Base-by-base conservation (phyloP, 2,329 filamentous ascomycete species). In the Scopulariopsis brevicaulis region DNA sequence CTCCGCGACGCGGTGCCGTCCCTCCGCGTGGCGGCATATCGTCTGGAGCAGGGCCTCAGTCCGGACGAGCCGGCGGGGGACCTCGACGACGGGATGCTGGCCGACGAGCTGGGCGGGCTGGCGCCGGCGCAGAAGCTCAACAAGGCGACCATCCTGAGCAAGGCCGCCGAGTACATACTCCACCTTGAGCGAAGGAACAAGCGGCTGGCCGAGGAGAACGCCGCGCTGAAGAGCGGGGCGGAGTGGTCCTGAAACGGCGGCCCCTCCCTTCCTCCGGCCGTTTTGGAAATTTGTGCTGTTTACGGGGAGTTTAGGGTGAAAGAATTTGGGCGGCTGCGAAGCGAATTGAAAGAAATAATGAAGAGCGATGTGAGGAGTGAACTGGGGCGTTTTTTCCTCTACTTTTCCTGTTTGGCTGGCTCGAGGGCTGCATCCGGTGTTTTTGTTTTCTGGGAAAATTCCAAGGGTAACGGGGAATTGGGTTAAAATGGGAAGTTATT, bases 1-100 rank as follows among this genome's bases (percentile, higher is more conserved):
- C 74, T 92, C 52, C 78, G 87, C 61, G 87, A 91, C 66, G 85
- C 86, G 55, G 86, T 93, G 1, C 72, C 73, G 22, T 68, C 74
- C 0, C 69, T 78, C 57, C 69, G 76, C 12, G 65, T 74, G 25
- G 67, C 68, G 53, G 59, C 58, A 6, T 51, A 60, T 11, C 58
- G 59, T 5, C 65, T 65, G 5, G 64, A 65, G 11, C 61, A 58
- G 24, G 64, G 63, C 56, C 63, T 57, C n/a, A 57, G 62, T 3
- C 62, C 58, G 4, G 61, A 57, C 15, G 58, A 57, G 22, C 59
- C 58, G 43, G 20, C 3, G 46, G 46, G 20, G 3, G 60, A 64
- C 8, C 52, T 48, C 24, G 59, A 61, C 14, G 64, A 60, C 11
- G 64, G 62, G n/a, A 57, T 60, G 28, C 22, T 11, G 20, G 60